phyloP scores from a whole-genome alignment of 202 grass and related monocot species.

The Setaria italica region DNA sequence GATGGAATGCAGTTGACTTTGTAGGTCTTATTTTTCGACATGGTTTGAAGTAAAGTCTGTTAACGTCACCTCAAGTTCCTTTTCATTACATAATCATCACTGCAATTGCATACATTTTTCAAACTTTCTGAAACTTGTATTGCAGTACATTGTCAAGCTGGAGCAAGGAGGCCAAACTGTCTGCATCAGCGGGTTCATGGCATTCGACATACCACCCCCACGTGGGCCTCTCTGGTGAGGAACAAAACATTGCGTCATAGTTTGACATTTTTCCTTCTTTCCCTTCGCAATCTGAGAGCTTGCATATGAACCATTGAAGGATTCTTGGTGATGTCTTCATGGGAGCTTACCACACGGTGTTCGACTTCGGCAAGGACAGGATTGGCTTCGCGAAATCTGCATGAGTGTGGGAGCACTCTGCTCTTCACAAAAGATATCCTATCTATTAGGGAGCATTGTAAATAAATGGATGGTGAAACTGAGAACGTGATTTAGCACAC shows the following conservation, averaged over 20 bases:
- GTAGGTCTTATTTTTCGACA: neutral
- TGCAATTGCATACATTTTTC: neutral
- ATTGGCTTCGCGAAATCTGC: constrained; percentile 80
- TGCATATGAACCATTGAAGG: constrained; percentile 48
- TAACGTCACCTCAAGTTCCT: neutral
- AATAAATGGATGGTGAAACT: constrained; percentile 22
- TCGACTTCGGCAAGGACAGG: constrained; percentile 80
- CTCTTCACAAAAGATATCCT: neutral
- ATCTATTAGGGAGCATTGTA: neutral
- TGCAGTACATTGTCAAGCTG: constrained; percentile 87
- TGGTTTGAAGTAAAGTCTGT: neutral
- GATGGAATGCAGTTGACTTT: neutral
- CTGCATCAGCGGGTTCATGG: constrained; percentile 94
- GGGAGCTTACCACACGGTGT: constrained; percentile 94
- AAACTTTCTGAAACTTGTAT: constrained; percentile 15
- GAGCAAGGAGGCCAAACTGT: constrained; percentile 69
- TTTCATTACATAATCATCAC: neutral
- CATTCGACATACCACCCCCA: constrained; percentile 75
- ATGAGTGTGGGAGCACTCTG: constrained; percentile 31
- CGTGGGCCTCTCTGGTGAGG: constrained; percentile 86
- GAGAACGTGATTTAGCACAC: neutral
- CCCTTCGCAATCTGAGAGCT: neutral
- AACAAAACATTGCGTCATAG: neutral
- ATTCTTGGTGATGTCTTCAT: constrained; percentile 99
- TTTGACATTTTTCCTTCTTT: neutral